phyloP scores from a whole-genome alignment of 2,329 filamentous ascomycete species.

The Hypoxylon sp. region DNA sequence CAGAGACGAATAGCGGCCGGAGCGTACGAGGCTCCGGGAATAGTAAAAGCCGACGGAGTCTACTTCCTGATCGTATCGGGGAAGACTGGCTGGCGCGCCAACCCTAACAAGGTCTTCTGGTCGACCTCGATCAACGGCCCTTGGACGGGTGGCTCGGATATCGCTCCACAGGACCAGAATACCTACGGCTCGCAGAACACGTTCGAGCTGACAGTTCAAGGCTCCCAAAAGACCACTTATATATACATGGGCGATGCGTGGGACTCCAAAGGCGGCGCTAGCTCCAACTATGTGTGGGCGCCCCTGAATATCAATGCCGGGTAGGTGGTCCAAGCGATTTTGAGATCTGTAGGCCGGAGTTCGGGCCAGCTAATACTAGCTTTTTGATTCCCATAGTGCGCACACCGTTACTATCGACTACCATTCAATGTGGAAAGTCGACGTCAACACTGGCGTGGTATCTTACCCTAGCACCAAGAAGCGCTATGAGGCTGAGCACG shows the following conservation, averaged over 20 bases:
- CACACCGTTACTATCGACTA: slow-evolving; percentile 55
- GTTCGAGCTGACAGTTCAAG: slow-evolving; percentile 53
- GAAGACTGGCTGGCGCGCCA: slow-evolving; percentile 54
- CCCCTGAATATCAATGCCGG: slow-evolving; percentile 53
- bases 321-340: slow-evolving; percentile 36
- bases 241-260: slow-evolving; percentile 56
- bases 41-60: slow-evolving; percentile 51
- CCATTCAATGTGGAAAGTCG: slow-evolving; percentile 57
- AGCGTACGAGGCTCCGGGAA: slow-evolving; percentile 54
- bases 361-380: slow-evolving; percentile 1
- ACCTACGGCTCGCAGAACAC: slow-evolving; percentile 56
- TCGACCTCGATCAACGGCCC: slow-evolving; percentile 51
- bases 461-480: slow-evolving; percentile 50
- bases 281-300: slow-evolving; percentile 56
- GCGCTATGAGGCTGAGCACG: slow-evolving; percentile 54
- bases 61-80: slow-evolving; percentile 56
- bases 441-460: slow-evolving; percentile 55
- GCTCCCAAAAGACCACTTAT: slow-evolving; percentile 52
- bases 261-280: slow-evolving; percentile 53
- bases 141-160: slow-evolving; percentile 53
- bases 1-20: slow-evolving; percentile 44
- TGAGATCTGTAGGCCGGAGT: not conserved
- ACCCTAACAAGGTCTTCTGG: slow-evolving; percentile 56
- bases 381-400: slow-evolving; percentile 28
- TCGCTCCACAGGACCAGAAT: slow-evolving; percentile 53